Evolutionary conservation across 2,329 filamentous ascomycete genomes (phyloP), one percentile per base, ranked within the genome.

Genomic region (Cordyceps fumosorosea): DNA sequence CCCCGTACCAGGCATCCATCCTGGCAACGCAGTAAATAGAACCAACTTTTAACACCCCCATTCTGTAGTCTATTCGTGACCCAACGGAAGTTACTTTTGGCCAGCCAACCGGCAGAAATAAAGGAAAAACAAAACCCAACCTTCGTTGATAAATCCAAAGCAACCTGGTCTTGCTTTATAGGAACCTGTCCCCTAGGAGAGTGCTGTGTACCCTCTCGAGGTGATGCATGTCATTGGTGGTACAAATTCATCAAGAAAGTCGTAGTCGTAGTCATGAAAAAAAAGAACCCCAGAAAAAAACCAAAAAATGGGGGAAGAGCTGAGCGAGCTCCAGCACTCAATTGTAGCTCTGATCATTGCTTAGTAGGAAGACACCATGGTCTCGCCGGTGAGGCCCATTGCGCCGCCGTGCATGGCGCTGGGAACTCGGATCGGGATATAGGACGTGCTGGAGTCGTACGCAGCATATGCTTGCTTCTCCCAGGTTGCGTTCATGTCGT

Each of bases 361-460:
- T 54, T 16, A 60, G 16, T 54, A 54, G 20, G 58, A 55, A 32
- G 58, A 54, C 40, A 54, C 51, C 47, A 64, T 51, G 26, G 45
- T 60, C 44, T 52, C 60, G 34, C 54, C 34, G 40, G 29, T 29
- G 53, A 50, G 55, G 32, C 61, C 42, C 56, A 60, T 29, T 11
- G 50, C 45, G 29, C 26, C 50, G 16, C 52, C 60, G n/a, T 18
- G 52, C 20, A 56, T 12, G n/a, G 47, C 18, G 29, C 45, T 48
- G 44, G 47, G 48, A 47, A 60, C 67, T 40, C 70, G 68, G 64
- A 72, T 67, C 26, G 71, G 71, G 32, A 70, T 66, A 64, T 74
- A 73, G 56, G 73, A 74, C 5, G 74, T 75, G 66, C 72, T 70
- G 52, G 74, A 74, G 59, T 76, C 73, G 66, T 74, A 75, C 5